Conservation (phyloP, 2,329 filamentous ascomycete genomes). For the Lachnum nothofagi region DNA sequence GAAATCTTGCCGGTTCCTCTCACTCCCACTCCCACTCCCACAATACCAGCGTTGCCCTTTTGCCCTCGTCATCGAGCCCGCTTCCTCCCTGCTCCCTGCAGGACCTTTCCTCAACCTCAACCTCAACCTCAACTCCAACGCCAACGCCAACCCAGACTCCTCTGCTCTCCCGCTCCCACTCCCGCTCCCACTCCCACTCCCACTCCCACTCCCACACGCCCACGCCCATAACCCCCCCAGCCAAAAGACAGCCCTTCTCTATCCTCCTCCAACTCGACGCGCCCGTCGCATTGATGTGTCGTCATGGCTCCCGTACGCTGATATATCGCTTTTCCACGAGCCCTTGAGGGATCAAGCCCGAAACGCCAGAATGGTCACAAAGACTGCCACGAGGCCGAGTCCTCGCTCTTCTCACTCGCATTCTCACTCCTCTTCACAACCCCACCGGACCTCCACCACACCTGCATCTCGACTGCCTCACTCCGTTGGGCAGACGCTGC, state of each 20-base stretch:
- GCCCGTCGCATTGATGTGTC: background rate
- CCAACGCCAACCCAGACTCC: background rate
- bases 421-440: slow-evolving; percentile 17
- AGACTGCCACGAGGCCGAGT: slow-evolving; percentile 28
- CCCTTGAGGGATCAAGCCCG: background rate
- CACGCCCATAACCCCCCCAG: too few species aligned
- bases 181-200: background rate
- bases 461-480: slow-evolving; percentile 21
- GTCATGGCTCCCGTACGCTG: background rate
- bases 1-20: too few species aligned
- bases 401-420: slow-evolving; percentile 27
- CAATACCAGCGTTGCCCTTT: too few species aligned
- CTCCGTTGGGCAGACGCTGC: slow-evolving; percentile 27
- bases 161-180: background rate
- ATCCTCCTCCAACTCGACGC: background rate
- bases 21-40: background rate
- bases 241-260: too few species aligned
- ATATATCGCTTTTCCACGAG: background rate
- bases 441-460: slow-evolving; percentile 21
- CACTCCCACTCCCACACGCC: background rate
- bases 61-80: too few species aligned
- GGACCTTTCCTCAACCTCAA: background rate
- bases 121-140: background rate
- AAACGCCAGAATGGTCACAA: slow-evolving; percentile 37
- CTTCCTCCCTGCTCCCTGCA: background rate